A percentile compares a stretch with the other conserved stretches of the same genome.
These are phyloP conservation scores for Bothriochloa decipiens DNA, from an alignment of 176 grass and related monocot genomes.

Conservation along the genomic window DNA sequence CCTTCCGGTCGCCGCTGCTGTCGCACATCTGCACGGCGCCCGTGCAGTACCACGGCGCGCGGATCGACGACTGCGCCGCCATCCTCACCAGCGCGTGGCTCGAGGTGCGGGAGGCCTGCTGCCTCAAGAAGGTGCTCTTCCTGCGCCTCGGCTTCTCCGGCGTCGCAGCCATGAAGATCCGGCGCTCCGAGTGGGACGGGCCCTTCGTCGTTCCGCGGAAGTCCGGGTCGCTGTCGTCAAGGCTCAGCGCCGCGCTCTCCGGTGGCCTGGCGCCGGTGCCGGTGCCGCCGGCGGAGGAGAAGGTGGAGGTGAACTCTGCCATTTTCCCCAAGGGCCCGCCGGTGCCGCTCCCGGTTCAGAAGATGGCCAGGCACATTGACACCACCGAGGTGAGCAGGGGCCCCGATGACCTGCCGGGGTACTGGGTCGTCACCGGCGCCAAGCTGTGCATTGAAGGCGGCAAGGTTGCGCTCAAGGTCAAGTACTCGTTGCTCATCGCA, in stretches of 20 bases:
- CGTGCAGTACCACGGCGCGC: constrained; percentile 64
- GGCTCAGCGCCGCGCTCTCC: constrained; percentile 65
- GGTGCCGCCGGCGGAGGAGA: constrained; percentile 21
- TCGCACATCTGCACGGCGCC: constrained; percentile 90
- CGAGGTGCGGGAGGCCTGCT: constrained; percentile 76
- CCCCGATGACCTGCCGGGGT: constrained; percentile 75
- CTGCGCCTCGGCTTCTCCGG: constrained; percentile 85
- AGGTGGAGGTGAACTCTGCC: constrained; percentile 86
- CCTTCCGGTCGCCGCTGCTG: constrained; percentile 68
- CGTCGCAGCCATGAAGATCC: constrained; percentile 71
- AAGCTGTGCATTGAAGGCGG: constrained; percentile 78
- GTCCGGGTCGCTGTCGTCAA: constrained; percentile 64
- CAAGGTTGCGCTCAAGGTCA: constrained; percentile 72
- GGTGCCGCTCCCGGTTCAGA: constrained; percentile 74
- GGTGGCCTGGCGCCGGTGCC: constrained; percentile 17
- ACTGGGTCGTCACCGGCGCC: constrained; percentile 88
- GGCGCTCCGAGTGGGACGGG: constrained; percentile 84
- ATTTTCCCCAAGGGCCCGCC: constrained; percentile 87
- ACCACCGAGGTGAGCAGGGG: constrained; percentile 74
- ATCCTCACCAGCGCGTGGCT: constrained; percentile 87
- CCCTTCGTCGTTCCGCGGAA: constrained; percentile 43
- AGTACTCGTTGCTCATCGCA: constrained; percentile 82
- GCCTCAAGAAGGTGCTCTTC: constrained; percentile 82
- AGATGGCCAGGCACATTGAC: constrained; percentile 78
- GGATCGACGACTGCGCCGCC: constrained; percentile 75